phyloP scores from a whole-genome alignment of 352 stramenopile species.

The Thalassiosira hispida region DNA sequence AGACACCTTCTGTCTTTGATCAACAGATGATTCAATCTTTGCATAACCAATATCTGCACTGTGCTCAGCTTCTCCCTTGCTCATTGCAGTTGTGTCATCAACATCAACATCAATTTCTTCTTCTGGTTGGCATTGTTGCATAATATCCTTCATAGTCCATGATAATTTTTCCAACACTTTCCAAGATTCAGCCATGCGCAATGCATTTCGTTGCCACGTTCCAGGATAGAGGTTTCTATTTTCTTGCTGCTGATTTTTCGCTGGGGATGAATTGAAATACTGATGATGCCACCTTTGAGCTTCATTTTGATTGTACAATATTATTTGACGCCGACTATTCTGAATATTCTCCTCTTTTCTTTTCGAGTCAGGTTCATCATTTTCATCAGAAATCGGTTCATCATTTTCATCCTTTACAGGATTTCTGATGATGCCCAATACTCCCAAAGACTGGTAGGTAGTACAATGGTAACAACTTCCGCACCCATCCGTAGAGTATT shows the following conservation, averaged over 20 bases:
- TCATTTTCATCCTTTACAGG: neutral
- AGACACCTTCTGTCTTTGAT: neutral
- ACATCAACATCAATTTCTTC: neutral
- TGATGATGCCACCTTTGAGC: slow-evolving; percentile 1
- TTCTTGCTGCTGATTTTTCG: slow-evolving; percentile 3
- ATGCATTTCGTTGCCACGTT: slow-evolving; percentile 13
- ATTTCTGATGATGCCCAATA: slow-evolving; percentile 8
- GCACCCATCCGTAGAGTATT: slow-evolving; percentile 13
- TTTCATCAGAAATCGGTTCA: neutral
- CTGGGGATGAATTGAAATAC: neutral
- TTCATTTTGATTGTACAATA: slow-evolving; percentile 39
- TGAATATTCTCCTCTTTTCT: neutral
- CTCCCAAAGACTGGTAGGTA: slow-evolving; percentile 16
- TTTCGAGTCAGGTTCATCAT: neutral
- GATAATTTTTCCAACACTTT: slow-evolving; percentile 16
- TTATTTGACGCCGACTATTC: slow-evolving; percentile 14
- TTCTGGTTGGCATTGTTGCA: neutral
- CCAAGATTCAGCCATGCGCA: slow-evolving; percentile 14
- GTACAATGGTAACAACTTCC: slow-evolving; percentile 18
- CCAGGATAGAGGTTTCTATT: neutral
- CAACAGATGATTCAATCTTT: slow-evolving; percentile 1
- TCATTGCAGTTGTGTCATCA: neutral
- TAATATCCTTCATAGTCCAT: slow-evolving; percentile 16
- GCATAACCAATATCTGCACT: slow-evolving; percentile 2
- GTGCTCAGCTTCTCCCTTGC: neutral